phyloP scores from a whole-genome alignment of 345 rosid species.

The Eucalyptus grandis region DNA sequence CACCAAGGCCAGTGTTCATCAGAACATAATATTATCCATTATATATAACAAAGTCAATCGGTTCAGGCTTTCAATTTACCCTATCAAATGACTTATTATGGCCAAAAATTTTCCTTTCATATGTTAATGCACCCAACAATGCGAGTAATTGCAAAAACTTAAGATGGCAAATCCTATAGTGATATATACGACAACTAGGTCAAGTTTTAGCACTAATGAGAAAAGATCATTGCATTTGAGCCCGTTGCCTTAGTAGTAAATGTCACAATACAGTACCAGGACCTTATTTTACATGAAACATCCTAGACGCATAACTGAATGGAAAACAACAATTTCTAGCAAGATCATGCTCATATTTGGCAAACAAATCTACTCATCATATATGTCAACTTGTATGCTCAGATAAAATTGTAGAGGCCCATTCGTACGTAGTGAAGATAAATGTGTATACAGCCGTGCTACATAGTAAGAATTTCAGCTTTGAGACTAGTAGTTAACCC shows the following conservation, averaged over 20 bases:
- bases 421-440: not conserved
- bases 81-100: not conserved
- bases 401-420: not conserved
- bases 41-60: not conserved
- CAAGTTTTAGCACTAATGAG: not conserved
- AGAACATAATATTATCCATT: not conserved
- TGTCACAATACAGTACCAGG: not conserved
- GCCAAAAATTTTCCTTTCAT: not conserved
- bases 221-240: not conserved
- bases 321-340: not conserved
- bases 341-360: not conserved
- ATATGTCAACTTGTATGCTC: not conserved
- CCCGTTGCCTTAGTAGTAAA: not conserved
- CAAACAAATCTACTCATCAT: not conserved
- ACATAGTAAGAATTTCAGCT: not conserved
- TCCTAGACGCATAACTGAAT: not conserved
- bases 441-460: not conserved
- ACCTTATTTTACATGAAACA: not conserved
- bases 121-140: not conserved
- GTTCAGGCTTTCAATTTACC: not conserved
- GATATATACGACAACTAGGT: not conserved
- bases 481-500: not conserved
- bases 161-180: not conserved
- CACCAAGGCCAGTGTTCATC: too few relatives aligned
- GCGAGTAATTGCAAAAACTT: not conserved